These are phyloP conservation scores for Citrus australasica DNA, from an alignment of 345 rosid species.

Conservation along the genomic window DNA sequence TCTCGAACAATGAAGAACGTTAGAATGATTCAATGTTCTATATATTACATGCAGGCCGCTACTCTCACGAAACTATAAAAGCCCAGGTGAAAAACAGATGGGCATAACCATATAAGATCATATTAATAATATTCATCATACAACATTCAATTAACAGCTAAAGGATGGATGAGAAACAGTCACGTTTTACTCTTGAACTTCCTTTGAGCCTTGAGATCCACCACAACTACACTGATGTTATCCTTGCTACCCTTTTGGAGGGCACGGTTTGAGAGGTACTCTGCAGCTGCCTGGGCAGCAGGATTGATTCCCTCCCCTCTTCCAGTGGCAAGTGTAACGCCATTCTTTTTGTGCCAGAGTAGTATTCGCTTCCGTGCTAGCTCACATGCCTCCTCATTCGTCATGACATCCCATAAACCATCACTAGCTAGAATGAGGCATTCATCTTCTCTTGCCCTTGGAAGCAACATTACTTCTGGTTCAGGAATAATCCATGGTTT, in stretches of 20 bases:
- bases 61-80: constrained; percentile 15
- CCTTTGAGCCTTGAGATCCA: constrained; percentile 93
- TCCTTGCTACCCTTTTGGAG: constrained; percentile 92
- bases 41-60: constrained; percentile 14
- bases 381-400: constrained; percentile 89
- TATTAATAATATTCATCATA: constrained; percentile 2
- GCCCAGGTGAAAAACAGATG: constrained; percentile 40
- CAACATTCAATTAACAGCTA: background rate
- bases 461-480: constrained; percentile 81
- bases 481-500: constrained; percentile 97
- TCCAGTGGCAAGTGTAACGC: constrained; percentile 32
- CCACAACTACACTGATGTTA: constrained; percentile 71
- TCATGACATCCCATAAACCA: constrained; percentile 96
- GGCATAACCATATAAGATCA: constrained; percentile 20
- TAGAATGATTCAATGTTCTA: constrained; percentile 18
- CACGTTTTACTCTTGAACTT: constrained; percentile 76
- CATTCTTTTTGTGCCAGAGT: constrained; percentile 86
- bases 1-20: constrained; percentile 9
- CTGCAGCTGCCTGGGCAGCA: constrained; percentile 93
- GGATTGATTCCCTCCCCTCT: constrained; percentile 60
- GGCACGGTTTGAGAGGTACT: constrained; percentile 73
- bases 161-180: constrained; percentile 12
- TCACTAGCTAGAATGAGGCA: constrained; percentile 90
- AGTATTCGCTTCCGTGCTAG: constrained; percentile 80
- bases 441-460: constrained; percentile 86